phyloP scores from a whole-genome alignment of 495 filamentous ascomycete species.

The Lepidopterella palustris region DNA sequence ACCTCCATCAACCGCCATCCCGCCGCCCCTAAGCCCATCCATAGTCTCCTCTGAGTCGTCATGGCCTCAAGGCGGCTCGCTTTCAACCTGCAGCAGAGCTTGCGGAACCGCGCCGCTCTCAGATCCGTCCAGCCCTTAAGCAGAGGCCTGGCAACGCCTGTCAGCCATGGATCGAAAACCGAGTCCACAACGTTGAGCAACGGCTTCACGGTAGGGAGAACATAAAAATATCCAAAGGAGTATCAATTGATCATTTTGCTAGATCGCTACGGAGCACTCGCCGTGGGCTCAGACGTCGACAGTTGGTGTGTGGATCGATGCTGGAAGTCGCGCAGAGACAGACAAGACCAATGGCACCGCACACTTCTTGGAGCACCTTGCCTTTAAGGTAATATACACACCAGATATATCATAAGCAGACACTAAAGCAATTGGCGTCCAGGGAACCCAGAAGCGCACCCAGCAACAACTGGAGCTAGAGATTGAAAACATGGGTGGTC shows the following conservation, averaged over 20 bases:
- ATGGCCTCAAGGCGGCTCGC: slow-evolving; percentile 96
- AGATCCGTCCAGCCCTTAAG: slow-evolving; percentile 63
- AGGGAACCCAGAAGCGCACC: slow-evolving; percentile 87
- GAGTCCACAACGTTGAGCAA: slow-evolving; percentile 94
- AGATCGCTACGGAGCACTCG: slow-evolving; percentile 97
- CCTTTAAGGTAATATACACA: slow-evolving; percentile 75
- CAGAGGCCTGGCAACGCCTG: slow-evolving; percentile 81
- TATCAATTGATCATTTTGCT: slow-evolving; percentile 29
- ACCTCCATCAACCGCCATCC: slow-evolving; percentile 15
- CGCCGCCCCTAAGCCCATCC: not conserved
- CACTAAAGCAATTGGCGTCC: slow-evolving; percentile 32
- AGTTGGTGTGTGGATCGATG: slow-evolving; percentile 98
- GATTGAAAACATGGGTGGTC: slow-evolving; percentile 99
- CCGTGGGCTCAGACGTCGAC: slow-evolving; percentile 98
- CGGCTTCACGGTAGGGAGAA: slow-evolving; percentile 77
- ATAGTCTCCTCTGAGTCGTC: slow-evolving; percentile 35
- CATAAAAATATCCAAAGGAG: slow-evolving; percentile 17
- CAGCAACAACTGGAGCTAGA: slow-evolving; percentile 97
- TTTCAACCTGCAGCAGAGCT: slow-evolving; percentile 76
- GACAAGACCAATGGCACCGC: slow-evolving; percentile 98
- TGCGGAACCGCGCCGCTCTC: slow-evolving; percentile 74
- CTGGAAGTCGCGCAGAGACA: slow-evolving; percentile 96
- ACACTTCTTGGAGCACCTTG: slow-evolving; percentile 98
- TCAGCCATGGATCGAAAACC: slow-evolving; percentile 67
- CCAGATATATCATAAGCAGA: not conserved